Evolutionary conservation across 129 eudicot species (phyloP), one percentile per base, ranked within the genome.

Genomic region (Flaveria brownii): DNA sequence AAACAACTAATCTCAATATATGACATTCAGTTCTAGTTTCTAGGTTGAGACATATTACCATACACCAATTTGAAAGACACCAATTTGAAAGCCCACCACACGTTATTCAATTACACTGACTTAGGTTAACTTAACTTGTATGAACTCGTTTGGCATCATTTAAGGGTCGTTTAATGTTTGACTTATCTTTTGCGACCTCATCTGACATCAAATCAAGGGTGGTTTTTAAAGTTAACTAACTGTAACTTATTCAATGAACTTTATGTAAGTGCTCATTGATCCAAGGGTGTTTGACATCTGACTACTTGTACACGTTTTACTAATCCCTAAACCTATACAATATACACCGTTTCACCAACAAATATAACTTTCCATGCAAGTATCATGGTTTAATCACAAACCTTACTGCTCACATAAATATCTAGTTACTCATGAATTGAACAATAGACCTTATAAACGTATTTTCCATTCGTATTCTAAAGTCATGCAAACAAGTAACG

Each of bases 281-380:
- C 60, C 60, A 54, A 54, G 62, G 62, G 62, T 7, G 26, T 17
- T 10, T 25, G 66, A 8, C 66, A 25, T 23, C 39, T 26, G n/a
- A 61, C 18, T 61, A 26, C 26, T 26, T 1, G 39, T 61, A 61
- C 42, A 61, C 12, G 68, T 26, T 61, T 26, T 59, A 59, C 65
- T 23, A 23, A 23, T 59, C 65, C 65, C 36, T 59, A 25, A 59
- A 59, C 65, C 36, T 59, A 59, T 22, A 22, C 33, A 60, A 7
- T 59, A 59, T 22, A 22, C 39, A 61, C 68, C 68, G 26, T 61
- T 61, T 61, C 68, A 61, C 41, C 68, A 61, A 61, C 42, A 33
- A 61, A 26, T 25, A 60, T 61, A 61, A 61, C 68, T 61, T 61
- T 59, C 65, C 36, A 59, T 59, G 65, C 42, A 61, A 26, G 12